These are phyloP conservation scores for Cyberlindnera japonica DNA, from an alignment of 805 yeast species.

Conservation along the genomic window DNA sequence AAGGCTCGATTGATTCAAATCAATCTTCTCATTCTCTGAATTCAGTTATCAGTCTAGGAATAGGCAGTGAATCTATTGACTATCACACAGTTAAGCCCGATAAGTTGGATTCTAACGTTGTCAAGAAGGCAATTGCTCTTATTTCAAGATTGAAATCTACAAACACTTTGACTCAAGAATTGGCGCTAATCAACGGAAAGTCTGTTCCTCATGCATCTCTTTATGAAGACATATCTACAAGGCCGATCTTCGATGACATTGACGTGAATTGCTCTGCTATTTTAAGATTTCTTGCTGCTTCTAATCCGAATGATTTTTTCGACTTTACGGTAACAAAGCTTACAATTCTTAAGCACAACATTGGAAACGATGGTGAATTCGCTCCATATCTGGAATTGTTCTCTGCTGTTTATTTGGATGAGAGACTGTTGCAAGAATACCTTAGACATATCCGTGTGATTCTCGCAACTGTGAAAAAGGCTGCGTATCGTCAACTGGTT, in stretches of 20 bases:
- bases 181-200: slow-evolving; percentile 30
- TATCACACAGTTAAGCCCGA: slow-evolving; percentile 34
- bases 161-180: slow-evolving; percentile 28
- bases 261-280: slow-evolving; percentile 39
- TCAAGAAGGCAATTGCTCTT: slow-evolving; percentile 27
- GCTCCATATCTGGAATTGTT: slow-evolving; percentile 45
- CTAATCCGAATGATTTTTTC: slow-evolving; percentile 44
- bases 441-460: slow-evolving; percentile 38
- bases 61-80: slow-evolving; percentile 32
- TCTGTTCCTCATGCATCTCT: slow-evolving; percentile 13
- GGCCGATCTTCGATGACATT: slow-evolving; percentile 30
- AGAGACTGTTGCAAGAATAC: slow-evolving; percentile 33
- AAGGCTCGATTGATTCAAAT: slow-evolving; percentile 22
- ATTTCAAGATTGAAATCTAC: slow-evolving; percentile 33
- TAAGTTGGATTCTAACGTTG: slow-evolving; percentile 26
- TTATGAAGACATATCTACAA: slow-evolving; percentile 22
- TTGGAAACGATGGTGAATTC: slow-evolving; percentile 34
- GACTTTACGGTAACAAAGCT: slow-evolving; percentile 32
- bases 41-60: slow-evolving; percentile 28
- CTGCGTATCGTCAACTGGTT: slow-evolving; percentile 43
- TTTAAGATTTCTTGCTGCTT: slow-evolving; percentile 44
- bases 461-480: slow-evolving; percentile 36
- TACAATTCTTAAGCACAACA: slow-evolving; percentile 32
- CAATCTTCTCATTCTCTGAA: slow-evolving; percentile 20
- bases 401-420: slow-evolving; percentile 39